Base-by-base conservation (phyloP, 2,329 filamentous ascomycete genomes). In the Scytalidium sp. region DNA sequence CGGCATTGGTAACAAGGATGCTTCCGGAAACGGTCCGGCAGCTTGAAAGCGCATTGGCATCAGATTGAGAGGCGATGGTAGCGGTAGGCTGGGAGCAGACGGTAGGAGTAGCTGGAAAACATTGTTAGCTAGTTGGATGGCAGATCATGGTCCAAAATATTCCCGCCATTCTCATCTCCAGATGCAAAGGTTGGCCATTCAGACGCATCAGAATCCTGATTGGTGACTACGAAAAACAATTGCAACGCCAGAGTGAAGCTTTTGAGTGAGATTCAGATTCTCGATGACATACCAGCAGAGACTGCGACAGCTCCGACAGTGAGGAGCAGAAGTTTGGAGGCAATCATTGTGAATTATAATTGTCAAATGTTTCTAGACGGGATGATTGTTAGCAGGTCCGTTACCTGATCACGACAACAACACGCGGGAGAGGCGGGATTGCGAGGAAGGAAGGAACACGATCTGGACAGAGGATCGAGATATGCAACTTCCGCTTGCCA, bases 1-100 rank as follows among this genome's bases (percentile, higher is more conserved):
- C 64, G 23, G 15, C 17, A 42, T 70, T 48, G 3, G 64, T 62
- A 2, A 70, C 60, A 15, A 73, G 52, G 10, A 70, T 56, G 23
- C 61, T 64, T 27, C 63, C 62, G 21, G 55, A 51, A 48, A 66
- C 56, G 25, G 62, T 64, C n/a, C 55, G 49, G 55, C 65, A 67
- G 47, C 20, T 25, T 15, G 57, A 48, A 19, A 64, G 51, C 10
- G 48, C 51, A 25, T 58, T 55, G 23, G 60, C 63, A 59, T 67
- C 64, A 19, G 61, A 62, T 46, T 54, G 50, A 32, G 56, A 59
- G 54, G 56, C 57, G 55, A 67, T 56, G 43, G 64, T 66, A n/a
- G 58, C 57, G 3, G 59, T 64, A 13, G 60, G 23, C 45, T 58
- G 53, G n/a, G 60, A 58, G 53, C 62, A 64, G 52, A 57, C 41